Evolutionary conservation across 108 stramenopile species (phyloP), one percentile per base, ranked within the genome.

Genomic region (Schizochytrium sp.): DNA sequence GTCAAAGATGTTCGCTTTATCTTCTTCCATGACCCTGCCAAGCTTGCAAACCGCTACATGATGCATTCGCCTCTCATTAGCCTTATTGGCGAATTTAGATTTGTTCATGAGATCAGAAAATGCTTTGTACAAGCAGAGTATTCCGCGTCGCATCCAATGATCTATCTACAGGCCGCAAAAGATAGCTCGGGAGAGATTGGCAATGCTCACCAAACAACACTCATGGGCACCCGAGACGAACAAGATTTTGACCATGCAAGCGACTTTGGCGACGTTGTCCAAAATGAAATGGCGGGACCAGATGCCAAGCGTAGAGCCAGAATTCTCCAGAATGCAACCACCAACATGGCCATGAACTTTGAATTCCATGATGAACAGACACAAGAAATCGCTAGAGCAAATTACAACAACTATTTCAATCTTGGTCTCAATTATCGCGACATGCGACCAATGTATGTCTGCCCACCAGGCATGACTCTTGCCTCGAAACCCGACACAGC

Each of bases 91-190:
- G 61, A 64, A 42, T 42, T 64, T 28, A 28, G 61, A 4, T 64
- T 12, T 42, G 61, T 64, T 4, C 40, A 64, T 28, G 40, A 64
- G 10, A 64, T 64, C 40, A 64, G 42, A 17, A 64, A 64, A 42
- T 64, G 38, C 61, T 28, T 42, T 42, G 61, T 64, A 42, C 61
- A 64, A 42, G 61, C 61, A 28, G 61, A 64, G 61, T 64, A 41
- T 42, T 28, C 42, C 4, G 40, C 40, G 4, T 41, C 61, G 61
- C 61, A 64, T 42, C 61, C 61, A 42, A 3, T 42, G 5, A 10
- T 64, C 15, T 64, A 64, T 42, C 61, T 64, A 4, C 61, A 64
- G 3, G 61, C 10, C 5, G 61, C 15, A 28, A 64, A 64, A 4
- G 61, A 4, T 4, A 4, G 40, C 10, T 4, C 4, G 40, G 3